Base-by-base conservation (phyloP, 2,329 filamentous ascomycete genomes). In the Fusarium sp. region DNA sequence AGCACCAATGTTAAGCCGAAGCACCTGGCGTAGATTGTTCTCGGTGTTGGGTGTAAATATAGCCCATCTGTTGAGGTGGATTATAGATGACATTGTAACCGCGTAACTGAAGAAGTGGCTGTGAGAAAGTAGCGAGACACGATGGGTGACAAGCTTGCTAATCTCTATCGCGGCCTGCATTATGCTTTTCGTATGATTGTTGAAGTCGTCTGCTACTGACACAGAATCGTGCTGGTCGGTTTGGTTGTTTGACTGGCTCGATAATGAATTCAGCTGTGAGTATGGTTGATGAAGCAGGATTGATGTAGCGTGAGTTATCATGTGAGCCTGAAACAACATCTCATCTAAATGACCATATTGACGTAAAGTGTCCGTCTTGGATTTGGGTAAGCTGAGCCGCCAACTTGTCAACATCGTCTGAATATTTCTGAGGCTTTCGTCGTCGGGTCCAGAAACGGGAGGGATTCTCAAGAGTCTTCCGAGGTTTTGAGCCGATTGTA, bases 321-420 rank as follows among this genome's bases (percentile, higher is more conserved):
- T 95, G 70, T 93, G 92, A 2, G 93, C 94, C 80, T 97, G 94
- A 82, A 97, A 97, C 81, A 97, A 91, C 88, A 97, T 92, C 81
- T 97, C 94, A 79, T 98, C 95, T 15, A 95, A 86, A 58, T 90
- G 87, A 36, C 93, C 91, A 74, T 92, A 89, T 69, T 88, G 87
- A 65, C 90, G 88, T 58, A 97, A 84, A 20, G 93, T 86, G 68
- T 93, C 89, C 61, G 86, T 86, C 82, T 97, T 97, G 18, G 86
- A 86, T 20, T 87, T 84, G 0, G 95, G 94, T 1, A 97, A 84
- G 76, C 96, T 92, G 52, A 95, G 88, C 59, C 90, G 88, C 93
- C 94, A 97, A 79, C 94, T 95, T 18, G 87, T 87, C 44, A 90
- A 81, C 6, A 87, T 81, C 1, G 85, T 81, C 76, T 90, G 86